Conservation (phyloP, 2,329 filamentous ascomycete species). For the Sclerotinia trifoliorum region DNA sequence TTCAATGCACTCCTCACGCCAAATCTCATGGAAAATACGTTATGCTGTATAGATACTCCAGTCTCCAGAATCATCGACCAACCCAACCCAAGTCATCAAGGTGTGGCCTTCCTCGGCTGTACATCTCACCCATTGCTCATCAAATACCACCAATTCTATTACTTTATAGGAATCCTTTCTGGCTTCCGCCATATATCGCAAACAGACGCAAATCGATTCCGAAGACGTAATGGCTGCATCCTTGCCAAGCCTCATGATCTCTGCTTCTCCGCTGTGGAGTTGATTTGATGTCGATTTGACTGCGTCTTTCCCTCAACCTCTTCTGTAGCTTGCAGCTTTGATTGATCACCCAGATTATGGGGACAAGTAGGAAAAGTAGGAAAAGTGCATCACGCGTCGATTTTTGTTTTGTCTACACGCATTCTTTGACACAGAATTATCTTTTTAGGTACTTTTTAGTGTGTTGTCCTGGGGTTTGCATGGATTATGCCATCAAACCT, state of each 20-base stretch:
- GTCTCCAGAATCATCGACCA: background rate
- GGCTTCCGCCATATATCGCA: background rate
- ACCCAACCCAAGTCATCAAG: background rate
- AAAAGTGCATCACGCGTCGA: background rate
- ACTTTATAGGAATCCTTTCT: conserved; percentile 12
- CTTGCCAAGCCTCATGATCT: conserved; percentile 15
- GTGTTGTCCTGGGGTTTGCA: background rate
- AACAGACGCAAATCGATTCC: background rate
- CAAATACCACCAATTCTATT: conserved; percentile 9
- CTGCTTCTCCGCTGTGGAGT: conserved; percentile 18
- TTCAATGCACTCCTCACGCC: conserved; percentile 2
- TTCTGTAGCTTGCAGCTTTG: background rate
- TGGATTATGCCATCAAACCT: background rate
- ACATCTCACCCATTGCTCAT: too few relatives aligned
- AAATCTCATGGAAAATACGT: background rate
- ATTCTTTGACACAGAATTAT: conserved; percentile 20
- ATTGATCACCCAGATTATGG: background rate
- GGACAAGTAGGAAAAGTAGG: background rate
- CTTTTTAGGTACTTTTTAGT: too few relatives aligned
- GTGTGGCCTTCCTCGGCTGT: background rate
- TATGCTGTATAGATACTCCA: background rate
- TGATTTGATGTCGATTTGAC: background rate
- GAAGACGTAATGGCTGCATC: conserved; percentile 22
- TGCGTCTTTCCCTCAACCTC: background rate
- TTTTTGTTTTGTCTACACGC: too few relatives aligned